These are phyloP conservation scores for Pisolithus thermaeus DNA, from an alignment of 1,284 basidiomycete genomes.

Conservation along the genomic window DNA sequence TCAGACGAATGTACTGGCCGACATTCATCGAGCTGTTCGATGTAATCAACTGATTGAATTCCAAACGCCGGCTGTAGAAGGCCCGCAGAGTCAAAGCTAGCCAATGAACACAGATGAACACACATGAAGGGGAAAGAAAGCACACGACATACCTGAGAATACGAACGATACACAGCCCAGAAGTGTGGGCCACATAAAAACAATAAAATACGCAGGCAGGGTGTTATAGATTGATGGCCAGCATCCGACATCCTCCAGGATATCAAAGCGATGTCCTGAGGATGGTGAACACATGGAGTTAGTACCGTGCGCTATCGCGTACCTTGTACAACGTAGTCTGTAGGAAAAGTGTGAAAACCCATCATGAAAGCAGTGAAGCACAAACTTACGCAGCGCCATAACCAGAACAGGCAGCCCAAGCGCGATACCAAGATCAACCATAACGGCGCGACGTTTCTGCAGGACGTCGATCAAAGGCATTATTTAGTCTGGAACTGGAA, in stretches of 20 bases:
- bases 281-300: constrained; percentile 18
- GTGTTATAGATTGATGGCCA: background rate
- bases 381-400: constrained; percentile 3
- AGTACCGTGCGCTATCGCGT: background rate
- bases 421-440: constrained; percentile 2
- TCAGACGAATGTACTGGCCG: constrained; percentile 40
- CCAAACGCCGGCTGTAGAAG: background rate
- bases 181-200: background rate
- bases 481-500: constrained; percentile 5
- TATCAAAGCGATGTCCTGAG: constrained; percentile 31
- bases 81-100: background rate
- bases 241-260: background rate
- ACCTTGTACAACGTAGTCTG: constrained; percentile 27
- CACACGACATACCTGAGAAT: background rate
- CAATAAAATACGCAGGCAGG: background rate
- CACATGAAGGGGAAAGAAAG: background rate
- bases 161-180: background rate
- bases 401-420: constrained; percentile 2
- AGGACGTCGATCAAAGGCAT: too few relatives aligned
- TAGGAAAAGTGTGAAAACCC: background rate
- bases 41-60: background rate
- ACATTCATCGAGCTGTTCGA: background rate
- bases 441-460: constrained; percentile 5
- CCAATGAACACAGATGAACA: background rate
- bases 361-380: background rate